Conservation (phyloP, 2,329 filamentous ascomycete genomes). For the Fusarium globosum region DNA sequence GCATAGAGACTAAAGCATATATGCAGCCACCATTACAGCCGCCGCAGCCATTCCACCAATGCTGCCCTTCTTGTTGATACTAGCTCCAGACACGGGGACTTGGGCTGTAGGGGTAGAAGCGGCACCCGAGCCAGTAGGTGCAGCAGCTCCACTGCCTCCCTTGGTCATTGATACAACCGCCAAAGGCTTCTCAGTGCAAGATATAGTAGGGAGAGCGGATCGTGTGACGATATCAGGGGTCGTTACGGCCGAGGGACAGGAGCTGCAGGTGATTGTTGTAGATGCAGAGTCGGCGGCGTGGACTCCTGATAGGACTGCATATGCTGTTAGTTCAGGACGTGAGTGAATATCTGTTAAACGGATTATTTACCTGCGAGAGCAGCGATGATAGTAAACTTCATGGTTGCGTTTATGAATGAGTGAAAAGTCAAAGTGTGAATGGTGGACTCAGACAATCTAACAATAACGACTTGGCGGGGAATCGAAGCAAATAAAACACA, state of each 20-base stretch:
- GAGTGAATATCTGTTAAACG: no score
- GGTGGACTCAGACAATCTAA: neutral
- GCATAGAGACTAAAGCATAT: neutral
- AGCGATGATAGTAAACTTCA: conserved; percentile 27
- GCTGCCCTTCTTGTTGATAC: conserved; percentile 10
- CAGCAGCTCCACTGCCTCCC: conserved; percentile 11
- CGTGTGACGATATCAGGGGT: conserved; percentile 31
- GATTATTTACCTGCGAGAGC: conserved; percentile 18
- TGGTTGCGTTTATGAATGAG: conserved; percentile 15
- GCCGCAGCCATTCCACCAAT: conserved; percentile 3
- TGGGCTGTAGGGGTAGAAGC: conserved; percentile 11
- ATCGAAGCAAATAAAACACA: conserved; percentile 2
- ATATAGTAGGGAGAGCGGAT: conserved; percentile 19
- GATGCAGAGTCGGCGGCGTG: conserved; percentile 28
- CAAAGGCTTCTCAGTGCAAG: conserved; percentile 24
- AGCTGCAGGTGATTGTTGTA: conserved; percentile 27
- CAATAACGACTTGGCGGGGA: neutral
- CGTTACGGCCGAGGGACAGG: conserved; percentile 12
- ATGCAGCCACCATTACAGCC: conserved; percentile 6
- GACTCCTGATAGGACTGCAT: conserved; percentile 22
- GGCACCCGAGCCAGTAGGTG: conserved; percentile 17
- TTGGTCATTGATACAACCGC: conserved; percentile 8
- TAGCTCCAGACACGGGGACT: conserved; percentile 20
- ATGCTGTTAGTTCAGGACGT: neutral
- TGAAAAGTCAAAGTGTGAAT: conserved; percentile 14